Conservation (phyloP, 2,329 filamentous ascomycete species). For the Emmonsia crescens region DNA sequence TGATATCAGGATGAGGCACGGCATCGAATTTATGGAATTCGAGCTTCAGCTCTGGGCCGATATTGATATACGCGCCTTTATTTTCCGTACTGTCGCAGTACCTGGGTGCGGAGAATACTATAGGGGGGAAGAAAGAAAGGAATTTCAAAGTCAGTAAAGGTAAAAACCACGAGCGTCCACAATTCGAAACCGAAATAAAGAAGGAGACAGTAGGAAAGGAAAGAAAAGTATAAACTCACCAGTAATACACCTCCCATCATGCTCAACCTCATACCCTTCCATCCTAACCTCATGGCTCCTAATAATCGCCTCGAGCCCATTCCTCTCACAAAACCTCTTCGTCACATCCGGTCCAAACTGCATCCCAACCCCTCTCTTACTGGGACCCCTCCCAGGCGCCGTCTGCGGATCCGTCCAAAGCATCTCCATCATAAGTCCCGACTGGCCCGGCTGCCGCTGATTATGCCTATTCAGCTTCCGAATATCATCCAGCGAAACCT, state of each 20-base stretch:
- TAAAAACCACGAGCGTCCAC: background rate
- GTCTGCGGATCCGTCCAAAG: constrained; percentile 96
- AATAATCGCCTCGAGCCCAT: constrained; percentile 88
- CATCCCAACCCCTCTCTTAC: constrained; percentile 91
- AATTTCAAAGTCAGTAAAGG: background rate
- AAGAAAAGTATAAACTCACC: constrained; percentile 40
- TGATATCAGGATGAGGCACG: constrained; percentile 89
- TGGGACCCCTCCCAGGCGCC: constrained; percentile 74
- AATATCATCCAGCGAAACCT: constrained; percentile 82
- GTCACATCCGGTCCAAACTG: constrained; percentile 97
- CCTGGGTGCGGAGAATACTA: constrained; percentile 91
- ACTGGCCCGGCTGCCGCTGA: constrained; percentile 85
- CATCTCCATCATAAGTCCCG: constrained; percentile 99
- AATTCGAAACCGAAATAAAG: background rate
- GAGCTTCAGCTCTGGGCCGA: constrained; percentile 83
- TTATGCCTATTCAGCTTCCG: constrained; percentile 82
- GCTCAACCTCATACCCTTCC: constrained; percentile 98
- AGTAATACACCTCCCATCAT: constrained; percentile 90
- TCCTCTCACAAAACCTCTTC: constrained; percentile 91
- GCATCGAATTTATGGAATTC: constrained; percentile 90
- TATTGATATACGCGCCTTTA: constrained; percentile 96
- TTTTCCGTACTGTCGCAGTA: constrained; percentile 98
- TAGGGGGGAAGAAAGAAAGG: background rate
- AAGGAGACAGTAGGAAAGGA: background rate
- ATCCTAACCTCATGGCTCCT: constrained; percentile 96